Evolutionary conservation across 1,139 yeast species (phyloP), one percentile per base, ranked within the genome.

Genomic region (Kazachstania sp.): DNA sequence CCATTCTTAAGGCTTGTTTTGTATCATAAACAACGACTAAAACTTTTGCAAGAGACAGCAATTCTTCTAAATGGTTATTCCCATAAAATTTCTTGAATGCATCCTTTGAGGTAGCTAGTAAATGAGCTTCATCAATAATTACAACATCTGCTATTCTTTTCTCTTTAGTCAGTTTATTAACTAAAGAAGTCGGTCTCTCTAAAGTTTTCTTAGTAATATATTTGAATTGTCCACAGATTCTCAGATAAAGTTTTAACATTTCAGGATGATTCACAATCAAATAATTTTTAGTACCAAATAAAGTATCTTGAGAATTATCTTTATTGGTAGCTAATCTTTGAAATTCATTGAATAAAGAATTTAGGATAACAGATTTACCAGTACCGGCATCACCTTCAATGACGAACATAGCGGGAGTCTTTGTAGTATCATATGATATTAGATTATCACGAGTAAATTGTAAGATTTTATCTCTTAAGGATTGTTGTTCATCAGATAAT

Each of bases 261-360:
- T 71, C 74, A 1, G 74, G 74, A 52, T 70, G 74, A 44, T 71
- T 71, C 0, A 71, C 74, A 4, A 70, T 63, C 18, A 71, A 54
- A 45, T 58, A 68, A 50, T 71, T 70, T 8, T 54, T 53, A 0
- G 69, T 65, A 1, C 59, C 60, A 11, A 48, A 43, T 29, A 65
- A 49, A 20, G 55, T 43, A 35, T 57, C 58, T 9, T 34, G 16
- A 11, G 39, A 39, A 19, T 39, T 23, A 20, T 51, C 55, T 13
- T 47, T 49, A 7, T 47, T 44, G 3, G 48, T 43, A 4, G 41
- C 13, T 9, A 57, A 37, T 42, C 53, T 61, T 50, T 70, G 73
- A 15, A 70, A 59, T 19, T 69, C 71, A 46, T 87, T 85, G 57
- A 88, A 77, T 95, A 97, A 85, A 45, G 77, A 74, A 52, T 82